These are phyloP conservation scores for Clarireedia sp. DNA, from an alignment of 2,329 filamentous ascomycete species.

Conservation along the genomic window DNA sequence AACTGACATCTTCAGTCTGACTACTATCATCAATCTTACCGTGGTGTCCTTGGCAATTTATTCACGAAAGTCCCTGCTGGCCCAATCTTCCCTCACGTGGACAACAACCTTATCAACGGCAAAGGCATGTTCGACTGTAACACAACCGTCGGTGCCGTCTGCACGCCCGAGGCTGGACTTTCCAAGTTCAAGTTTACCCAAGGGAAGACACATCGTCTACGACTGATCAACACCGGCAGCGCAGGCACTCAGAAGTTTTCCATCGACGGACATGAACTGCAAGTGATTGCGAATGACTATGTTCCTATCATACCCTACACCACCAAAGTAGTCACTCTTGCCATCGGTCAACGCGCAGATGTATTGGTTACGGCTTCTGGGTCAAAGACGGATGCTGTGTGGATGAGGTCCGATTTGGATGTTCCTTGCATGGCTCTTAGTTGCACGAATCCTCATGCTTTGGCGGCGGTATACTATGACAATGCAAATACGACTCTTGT, in stretches of 20 bases:
- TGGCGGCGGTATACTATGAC: conserved; percentile 42
- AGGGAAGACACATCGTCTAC: conserved; percentile 36
- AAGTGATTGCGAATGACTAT: conserved; percentile 48
- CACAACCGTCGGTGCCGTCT: neutral
- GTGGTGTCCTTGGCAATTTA: conserved; percentile 11
- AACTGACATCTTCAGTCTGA: conserved; percentile 17
- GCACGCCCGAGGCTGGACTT: conserved; percentile 14
- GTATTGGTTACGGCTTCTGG: conserved; percentile 42
- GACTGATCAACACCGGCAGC: conserved; percentile 40
- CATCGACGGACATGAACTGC: conserved; percentile 48
- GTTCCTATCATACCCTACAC: conserved; percentile 49
- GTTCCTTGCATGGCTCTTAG: conserved; percentile 36
- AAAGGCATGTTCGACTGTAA: conserved; percentile 15
- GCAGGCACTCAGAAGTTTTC: conserved; percentile 31
- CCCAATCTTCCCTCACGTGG: conserved; percentile 3
- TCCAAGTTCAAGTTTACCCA: conserved; percentile 30
- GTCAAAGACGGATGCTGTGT: conserved; percentile 41
- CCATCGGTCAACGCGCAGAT: conserved; percentile 41
- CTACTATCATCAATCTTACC: conserved; percentile 36
- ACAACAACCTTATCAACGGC: conserved; percentile 24
- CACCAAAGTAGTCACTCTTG: conserved; percentile 37
- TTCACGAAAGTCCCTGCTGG: neutral
- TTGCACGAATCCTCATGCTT: conserved; percentile 40
- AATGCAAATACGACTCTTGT: neutral
- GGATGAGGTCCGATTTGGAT: conserved; percentile 48